These are phyloP conservation scores for Arctium minus DNA, from an alignment of 129 eudicot species.

Conservation along the genomic window DNA sequence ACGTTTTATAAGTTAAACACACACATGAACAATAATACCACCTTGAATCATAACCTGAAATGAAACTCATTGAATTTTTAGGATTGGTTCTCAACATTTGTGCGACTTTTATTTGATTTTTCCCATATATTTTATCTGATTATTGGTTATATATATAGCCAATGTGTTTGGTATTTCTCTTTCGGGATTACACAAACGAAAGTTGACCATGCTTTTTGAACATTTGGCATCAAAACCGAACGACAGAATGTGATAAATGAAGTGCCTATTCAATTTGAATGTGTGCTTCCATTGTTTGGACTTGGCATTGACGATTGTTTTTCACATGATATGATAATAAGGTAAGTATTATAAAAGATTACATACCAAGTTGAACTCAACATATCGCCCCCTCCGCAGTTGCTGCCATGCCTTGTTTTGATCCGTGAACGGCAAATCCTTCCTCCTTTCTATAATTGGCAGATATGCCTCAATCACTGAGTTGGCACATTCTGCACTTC, in stretches of 20 bases:
- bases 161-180: neutral
- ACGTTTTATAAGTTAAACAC: neutral
- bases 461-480: conserved; percentile 90
- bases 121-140: neutral
- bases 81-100: neutral
- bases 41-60: neutral
- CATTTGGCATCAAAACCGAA: neutral
- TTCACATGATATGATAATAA: neutral
- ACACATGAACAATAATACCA: neutral
- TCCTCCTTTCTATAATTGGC: conserved; percentile 94
- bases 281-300: no score
- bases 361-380: conserved; percentile 90
- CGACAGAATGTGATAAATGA: neutral
- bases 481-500: conserved; percentile 83
- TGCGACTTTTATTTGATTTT: neutral
- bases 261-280: neutral
- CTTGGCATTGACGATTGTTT: neutral
- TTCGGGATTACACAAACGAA: neutral
- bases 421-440: conserved; percentile 79
- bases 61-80: neutral
- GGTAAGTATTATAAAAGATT: neutral
- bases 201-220: neutral
- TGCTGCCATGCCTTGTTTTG: conserved; percentile 95
- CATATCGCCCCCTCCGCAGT: conserved; percentile 89
- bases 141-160: neutral